Evolutionary conservation across 768 basidiomycete species (phyloP), one percentile per base, ranked within the genome.

Genomic region (Neoboletus magnificus): DNA sequence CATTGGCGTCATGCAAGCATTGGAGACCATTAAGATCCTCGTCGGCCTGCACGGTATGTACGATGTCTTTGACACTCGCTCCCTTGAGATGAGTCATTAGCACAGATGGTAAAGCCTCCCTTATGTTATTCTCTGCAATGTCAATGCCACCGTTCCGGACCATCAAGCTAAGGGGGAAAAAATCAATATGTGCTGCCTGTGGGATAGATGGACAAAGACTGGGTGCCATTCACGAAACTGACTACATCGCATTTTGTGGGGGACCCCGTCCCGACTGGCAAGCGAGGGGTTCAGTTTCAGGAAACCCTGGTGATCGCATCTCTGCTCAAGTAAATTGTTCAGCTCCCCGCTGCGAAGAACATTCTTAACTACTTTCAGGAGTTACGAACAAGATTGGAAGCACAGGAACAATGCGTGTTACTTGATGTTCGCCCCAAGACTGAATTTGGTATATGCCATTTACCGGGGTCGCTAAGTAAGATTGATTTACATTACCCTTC

Each of bases 211-310:
- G 72, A 15, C 63, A 77, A 59, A 76, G 62, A 25, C 51, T 77
- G 8, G 78, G 76, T 16, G 60, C 72, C 44, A 81, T 90, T 22
- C 76, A 79, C 6, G 75, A 79, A 16, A 80, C 77, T 9, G 92
- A 93, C 61, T 97, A 97, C 69, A 81, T 93, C 29, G 81, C 87
- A 54, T 93, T 94, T 65, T 97, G 95, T 61, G 91, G 93, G 12
- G 88, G 89, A 3, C 72, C 76, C 12, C 70, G 74, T 22, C 85
- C 88, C 1, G 82, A 90, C 66, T 90, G 85, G 84, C 78, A 83
- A 56, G 66, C 67, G 11, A 71, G 71, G 47, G 91, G 89, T 5
- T 69, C 84, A 22, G 66, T 63, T 48, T 50, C 71, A 60, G 76
- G 81, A 43, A 52, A 71, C 20, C 63, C 74, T 59, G 74, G 68